Conservation (phyloP, 352 stramenopile genomes). For the Phytophthora fragariaefolia region DNA sequence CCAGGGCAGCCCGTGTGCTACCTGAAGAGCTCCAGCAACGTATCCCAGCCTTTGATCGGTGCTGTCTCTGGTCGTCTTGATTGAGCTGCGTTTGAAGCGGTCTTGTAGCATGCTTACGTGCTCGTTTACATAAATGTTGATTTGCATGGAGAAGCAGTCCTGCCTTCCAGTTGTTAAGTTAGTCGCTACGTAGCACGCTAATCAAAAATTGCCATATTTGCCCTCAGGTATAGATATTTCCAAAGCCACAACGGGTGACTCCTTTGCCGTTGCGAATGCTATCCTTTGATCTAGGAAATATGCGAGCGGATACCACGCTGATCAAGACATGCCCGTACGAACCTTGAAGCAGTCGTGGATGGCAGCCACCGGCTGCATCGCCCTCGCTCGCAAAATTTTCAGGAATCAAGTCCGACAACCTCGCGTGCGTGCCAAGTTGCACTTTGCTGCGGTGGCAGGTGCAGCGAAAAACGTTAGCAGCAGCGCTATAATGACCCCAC, state of each 20-base stretch:
- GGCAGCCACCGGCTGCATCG: background rate
- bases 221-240: too few species aligned
- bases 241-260: too few species aligned
- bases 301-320: background rate
- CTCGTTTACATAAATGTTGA: too few species aligned
- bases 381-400: background rate
- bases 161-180: too few species aligned
- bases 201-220: too few species aligned
- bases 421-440: too few species aligned
- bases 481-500: too few species aligned
- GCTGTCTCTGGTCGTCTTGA: conserved; percentile 16
- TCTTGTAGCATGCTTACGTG: too few species aligned
- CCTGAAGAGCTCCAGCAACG: conserved; percentile 23
- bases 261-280: background rate
- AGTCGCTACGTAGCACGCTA: too few species aligned
- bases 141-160: too few species aligned
- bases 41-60: background rate
- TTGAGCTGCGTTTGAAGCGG: too few species aligned
- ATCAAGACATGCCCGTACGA: background rate
- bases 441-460: background rate
- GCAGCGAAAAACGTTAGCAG: background rate
- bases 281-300: background rate
- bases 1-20: conserved; percentile 22
- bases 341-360: background rate
- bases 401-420: background rate